A percentile compares a stretch with the other conserved stretches of the same genome.
Conservation (phyloP, 2,329 filamentous ascomycete genomes). For the Xylariaceae sp. region DNA sequence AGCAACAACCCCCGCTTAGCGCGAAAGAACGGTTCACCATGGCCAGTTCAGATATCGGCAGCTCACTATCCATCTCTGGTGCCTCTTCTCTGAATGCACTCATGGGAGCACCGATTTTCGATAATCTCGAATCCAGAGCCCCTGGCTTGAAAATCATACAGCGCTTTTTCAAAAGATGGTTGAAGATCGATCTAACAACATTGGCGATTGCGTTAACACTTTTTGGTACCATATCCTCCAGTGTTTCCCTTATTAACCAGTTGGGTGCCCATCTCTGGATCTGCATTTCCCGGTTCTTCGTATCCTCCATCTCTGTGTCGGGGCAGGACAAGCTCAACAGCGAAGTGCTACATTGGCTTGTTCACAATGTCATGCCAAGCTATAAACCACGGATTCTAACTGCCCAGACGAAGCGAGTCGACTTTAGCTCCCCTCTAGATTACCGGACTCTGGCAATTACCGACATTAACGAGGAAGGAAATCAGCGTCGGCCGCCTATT, state of each 20-base stretch:
- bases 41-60: too few species aligned
- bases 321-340: neutral
- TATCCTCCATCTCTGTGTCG: neutral
- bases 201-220: neutral
- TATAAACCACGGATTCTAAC: neutral
- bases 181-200: neutral
- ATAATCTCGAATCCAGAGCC: neutral
- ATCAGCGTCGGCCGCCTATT: neutral
- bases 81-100: too few species aligned
- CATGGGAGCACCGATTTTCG: neutral
- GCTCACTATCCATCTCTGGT: too few species aligned
- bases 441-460: neutral
- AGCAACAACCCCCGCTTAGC: too few species aligned
- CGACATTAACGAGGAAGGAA: neutral
- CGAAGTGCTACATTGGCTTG: neutral
- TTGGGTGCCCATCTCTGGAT: neutral
- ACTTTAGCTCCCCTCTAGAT: neutral
- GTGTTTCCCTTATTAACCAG: neutral
- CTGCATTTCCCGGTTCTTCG: neutral
- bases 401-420: neutral
- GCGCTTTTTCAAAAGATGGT: neutral
- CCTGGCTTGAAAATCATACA: neutral
- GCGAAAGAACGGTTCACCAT: too few species aligned
- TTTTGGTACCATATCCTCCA: neutral
- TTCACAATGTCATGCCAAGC: neutral